Evolutionary conservation across 1,284 basidiomycete species (phyloP).

Genomic region (Ceratobasidium papillatum): DNA sequence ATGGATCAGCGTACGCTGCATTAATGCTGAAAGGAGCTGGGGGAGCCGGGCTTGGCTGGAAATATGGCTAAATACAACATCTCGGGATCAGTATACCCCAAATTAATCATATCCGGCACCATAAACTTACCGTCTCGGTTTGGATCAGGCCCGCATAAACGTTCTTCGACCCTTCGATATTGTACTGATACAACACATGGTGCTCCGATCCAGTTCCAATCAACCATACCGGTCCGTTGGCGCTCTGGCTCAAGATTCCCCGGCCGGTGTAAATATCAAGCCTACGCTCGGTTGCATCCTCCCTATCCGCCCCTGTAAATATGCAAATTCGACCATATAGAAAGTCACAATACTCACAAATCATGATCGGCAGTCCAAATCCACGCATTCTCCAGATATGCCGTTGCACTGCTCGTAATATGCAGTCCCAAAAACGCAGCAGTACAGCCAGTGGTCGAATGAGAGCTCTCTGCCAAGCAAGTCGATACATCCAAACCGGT

Average conservation of each 20-base stretch:
- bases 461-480: constrained; percentile 56
- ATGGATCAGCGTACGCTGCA: constrained; percentile 64
- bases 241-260: constrained; percentile 71
- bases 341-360: constrained; percentile 43
- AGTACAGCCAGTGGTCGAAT: constrained; percentile 57
- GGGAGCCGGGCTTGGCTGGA: constrained; percentile 41
- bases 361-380: constrained; percentile 81
- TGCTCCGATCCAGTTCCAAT: constrained; percentile 60
- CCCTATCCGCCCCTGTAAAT: constrained; percentile 35
- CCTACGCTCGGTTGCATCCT: constrained; percentile 51
- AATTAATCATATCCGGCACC: not conserved
- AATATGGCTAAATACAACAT: constrained; percentile 40
- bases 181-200: constrained; percentile 73
- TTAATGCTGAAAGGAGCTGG: constrained; percentile 48
- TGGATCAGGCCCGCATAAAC: constrained; percentile 78
- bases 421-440: constrained; percentile 73
- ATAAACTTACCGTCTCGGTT: constrained; percentile 49
- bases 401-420: constrained; percentile 65
- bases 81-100: not conserved
- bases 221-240: constrained; percentile 50
- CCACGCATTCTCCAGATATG: constrained; percentile 64
- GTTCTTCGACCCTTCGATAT: constrained; percentile 65
- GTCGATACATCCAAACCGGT: constrained; percentile 61
- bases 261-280: constrained; percentile 75
- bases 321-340: not conserved